phyloP scores from a whole-genome alignment of 371 early-diverging fungal species.

The Mortierella sp. region DNA sequence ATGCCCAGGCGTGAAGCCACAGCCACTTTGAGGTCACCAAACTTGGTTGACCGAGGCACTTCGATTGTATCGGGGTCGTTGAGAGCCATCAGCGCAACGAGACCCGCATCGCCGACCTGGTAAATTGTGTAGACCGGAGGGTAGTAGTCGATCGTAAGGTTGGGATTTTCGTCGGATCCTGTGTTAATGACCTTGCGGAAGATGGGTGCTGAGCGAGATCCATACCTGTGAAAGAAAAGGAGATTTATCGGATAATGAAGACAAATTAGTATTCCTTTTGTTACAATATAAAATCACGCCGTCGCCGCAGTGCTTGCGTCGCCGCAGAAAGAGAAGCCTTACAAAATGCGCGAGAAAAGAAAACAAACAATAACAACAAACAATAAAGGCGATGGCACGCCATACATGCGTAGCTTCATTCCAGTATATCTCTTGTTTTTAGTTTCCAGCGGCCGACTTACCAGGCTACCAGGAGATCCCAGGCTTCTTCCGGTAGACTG shows the following conservation, averaged over 20 bases:
- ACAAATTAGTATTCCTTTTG: not conserved
- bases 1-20: slow-evolving; percentile 13
- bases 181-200: slow-evolving; percentile 46
- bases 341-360: not conserved
- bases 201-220: slow-evolving; percentile 37
- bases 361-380: not conserved
- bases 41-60: slow-evolving; percentile 41
- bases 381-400: not conserved
- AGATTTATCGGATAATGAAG: not conserved
- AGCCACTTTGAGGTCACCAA: slow-evolving; percentile 35
- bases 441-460: slow-evolving; percentile 12
- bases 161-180: slow-evolving; percentile 29
- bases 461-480: slow-evolving; percentile 50
- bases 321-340: not conserved
- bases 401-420: not conserved
- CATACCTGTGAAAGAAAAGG: slow-evolving; percentile 35
- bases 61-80: slow-evolving; percentile 40
- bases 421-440: not conserved
- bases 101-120: slow-evolving; percentile 34
- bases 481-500: slow-evolving; percentile 44
- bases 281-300: not conserved
- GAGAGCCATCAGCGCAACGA: slow-evolving; percentile 21
- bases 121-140: slow-evolving; percentile 46
- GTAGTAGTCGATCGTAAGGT: slow-evolving; percentile 46
- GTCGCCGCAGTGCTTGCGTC: slow-evolving; percentile 7